Percentiles rank a stretch among this genome's conserved stretches.
Evolutionary conservation across 495 filamentous ascomycete genomes (phyloP).

Genomic region (Penicillium longicatenatum): DNA sequence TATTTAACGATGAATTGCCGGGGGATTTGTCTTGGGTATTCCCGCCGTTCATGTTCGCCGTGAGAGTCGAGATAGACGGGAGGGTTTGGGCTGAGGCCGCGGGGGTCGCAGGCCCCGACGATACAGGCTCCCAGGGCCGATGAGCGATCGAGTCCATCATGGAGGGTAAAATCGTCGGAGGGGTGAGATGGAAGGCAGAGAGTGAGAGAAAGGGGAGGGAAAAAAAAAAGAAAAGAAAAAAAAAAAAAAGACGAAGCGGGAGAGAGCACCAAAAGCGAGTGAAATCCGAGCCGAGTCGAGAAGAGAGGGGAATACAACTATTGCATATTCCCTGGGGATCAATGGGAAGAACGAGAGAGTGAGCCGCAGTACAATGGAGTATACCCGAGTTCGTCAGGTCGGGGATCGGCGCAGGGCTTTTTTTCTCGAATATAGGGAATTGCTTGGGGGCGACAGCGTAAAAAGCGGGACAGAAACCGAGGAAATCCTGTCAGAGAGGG

Average conservation of each 20-base stretch:
- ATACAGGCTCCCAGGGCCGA: constrained; percentile 45
- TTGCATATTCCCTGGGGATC: constrained; percentile 1
- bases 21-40: constrained; percentile 46
- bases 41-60: constrained; percentile 42
- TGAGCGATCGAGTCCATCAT: constrained; percentile 46
- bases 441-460: constrained; percentile 2
- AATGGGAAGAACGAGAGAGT: neutral
- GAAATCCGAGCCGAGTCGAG: neutral
- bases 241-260: neutral
- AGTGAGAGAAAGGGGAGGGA: too few relatives aligned
- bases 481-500: constrained; percentile 7
- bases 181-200: neutral
- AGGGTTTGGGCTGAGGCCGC: constrained; percentile 46
- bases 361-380: neutral
- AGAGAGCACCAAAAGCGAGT: neutral
- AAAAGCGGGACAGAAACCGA: constrained; percentile 6
- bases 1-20: constrained; percentile 48
- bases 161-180: neutral
- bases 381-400: neutral
- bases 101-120: constrained; percentile 41
- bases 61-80: constrained; percentile 51
- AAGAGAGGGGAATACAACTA: constrained; percentile 4
- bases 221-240: neutral
- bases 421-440: neutral
- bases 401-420: neutral